A percentile compares a stretch with the other conserved stretches of the same genome.
Conservation (phyloP, 1,139 yeast genomes). For the Candida gigantensis region DNA sequence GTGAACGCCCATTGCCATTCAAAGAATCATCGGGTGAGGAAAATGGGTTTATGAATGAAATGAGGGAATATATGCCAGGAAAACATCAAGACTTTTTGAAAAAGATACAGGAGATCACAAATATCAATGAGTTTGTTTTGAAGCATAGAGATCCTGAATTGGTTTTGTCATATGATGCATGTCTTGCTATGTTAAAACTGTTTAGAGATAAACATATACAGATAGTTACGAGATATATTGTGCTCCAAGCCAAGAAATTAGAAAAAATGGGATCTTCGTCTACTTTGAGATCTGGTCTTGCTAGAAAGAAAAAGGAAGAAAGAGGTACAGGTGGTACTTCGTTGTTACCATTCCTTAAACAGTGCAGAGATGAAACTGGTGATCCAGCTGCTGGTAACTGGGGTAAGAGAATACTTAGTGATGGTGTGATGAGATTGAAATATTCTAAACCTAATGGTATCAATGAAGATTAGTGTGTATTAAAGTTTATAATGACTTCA, state of each 20-base stretch:
- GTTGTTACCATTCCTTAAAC: slow-evolving; percentile 85
- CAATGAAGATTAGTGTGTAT: slow-evolving; percentile 26
- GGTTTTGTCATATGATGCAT: slow-evolving; percentile 79
- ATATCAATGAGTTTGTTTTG: slow-evolving; percentile 64
- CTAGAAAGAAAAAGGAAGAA: slow-evolving; percentile 52
- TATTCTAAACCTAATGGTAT: slow-evolving; percentile 37
- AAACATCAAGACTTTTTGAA: slow-evolving; percentile 74
- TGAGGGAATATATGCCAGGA: slow-evolving; percentile 89
- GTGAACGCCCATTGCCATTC: slow-evolving; percentile 52
- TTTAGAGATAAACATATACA: slow-evolving; percentile 94
- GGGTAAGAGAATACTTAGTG: slow-evolving; percentile 77
- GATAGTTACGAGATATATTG: slow-evolving; percentile 82
- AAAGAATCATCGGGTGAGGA: slow-evolving; percentile 17
- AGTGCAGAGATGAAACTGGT: slow-evolving; percentile 94
- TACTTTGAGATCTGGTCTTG: slow-evolving; percentile 63
- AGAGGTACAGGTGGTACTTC: slow-evolving; percentile 96
- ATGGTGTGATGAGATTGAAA: slow-evolving; percentile 52
- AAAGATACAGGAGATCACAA: slow-evolving; percentile 56
- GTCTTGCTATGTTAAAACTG: slow-evolving; percentile 83
- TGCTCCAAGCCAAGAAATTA: slow-evolving; percentile 69
- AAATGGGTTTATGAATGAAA: slow-evolving; percentile 74
- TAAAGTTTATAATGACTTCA: no score
- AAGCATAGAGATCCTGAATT: slow-evolving; percentile 53
- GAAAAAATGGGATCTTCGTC: slow-evolving; percentile 53
- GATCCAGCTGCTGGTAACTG: slow-evolving; percentile 87